Evolutionary conservation across 192 early-diverging fungal species (phyloP).

Genomic region (Endogone sp.): DNA sequence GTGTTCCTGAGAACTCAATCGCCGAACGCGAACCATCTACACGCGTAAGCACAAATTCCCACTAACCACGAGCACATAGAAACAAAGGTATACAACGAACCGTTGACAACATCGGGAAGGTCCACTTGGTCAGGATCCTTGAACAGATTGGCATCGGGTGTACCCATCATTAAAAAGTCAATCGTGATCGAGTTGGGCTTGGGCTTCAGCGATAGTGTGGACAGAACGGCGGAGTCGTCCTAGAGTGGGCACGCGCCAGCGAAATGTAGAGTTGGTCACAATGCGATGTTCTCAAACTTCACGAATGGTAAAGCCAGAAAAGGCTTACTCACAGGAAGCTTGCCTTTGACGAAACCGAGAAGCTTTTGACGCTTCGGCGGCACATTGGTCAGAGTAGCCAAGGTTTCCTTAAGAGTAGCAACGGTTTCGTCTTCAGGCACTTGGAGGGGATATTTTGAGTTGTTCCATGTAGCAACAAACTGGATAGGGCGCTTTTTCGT

Average conservation of each 20-base stretch:
- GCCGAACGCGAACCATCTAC: background rate
- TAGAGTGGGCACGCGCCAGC: background rate
- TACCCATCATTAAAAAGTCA: constrained; percentile 45
- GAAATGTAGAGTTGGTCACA: background rate
- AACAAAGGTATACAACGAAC: background rate
- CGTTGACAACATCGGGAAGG: constrained; percentile 49
- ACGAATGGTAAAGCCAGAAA: too few species aligned
- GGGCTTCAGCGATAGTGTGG: constrained; percentile 1
- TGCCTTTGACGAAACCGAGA: constrained; percentile 63
- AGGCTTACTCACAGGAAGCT: constrained; percentile 54
- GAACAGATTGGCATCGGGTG: constrained; percentile 50
- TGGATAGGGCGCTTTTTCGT: constrained; percentile 2
- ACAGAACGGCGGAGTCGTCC: constrained; percentile 10
- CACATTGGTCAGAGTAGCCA: constrained; percentile 60
- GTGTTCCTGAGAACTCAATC: too few species aligned
- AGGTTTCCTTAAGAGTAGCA: background rate
- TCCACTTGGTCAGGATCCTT: constrained; percentile 40
- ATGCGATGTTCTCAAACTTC: too few species aligned
- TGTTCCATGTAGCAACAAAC: constrained; percentile 15
- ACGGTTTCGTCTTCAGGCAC: constrained; percentile 9
- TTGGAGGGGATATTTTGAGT: constrained; percentile 8
- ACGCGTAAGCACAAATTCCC: background rate
- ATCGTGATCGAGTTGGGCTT: constrained; percentile 13
- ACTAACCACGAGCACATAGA: background rate
- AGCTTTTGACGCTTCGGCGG: constrained; percentile 63